A percentile compares a stretch with the other conserved stretches of the same genome.
These are phyloP conservation scores for Henckelia pumila DNA, from an alignment of 257 asterid genomes.

Conservation along the genomic window DNA sequence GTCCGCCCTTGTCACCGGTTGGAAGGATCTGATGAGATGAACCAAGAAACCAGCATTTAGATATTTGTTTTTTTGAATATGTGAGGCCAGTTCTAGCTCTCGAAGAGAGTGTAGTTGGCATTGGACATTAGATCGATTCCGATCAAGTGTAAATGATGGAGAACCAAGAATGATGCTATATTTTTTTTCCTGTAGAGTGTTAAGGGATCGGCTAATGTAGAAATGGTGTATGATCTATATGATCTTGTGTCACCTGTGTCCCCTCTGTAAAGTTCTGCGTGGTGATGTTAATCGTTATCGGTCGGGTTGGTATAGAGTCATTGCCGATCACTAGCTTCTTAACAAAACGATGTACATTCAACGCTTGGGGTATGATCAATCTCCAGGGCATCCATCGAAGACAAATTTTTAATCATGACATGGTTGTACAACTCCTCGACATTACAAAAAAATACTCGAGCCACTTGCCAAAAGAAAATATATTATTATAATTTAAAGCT, in stretches of 20 bases:
- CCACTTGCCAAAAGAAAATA: too few relatives aligned
- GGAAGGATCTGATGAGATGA: constrained; percentile 59
- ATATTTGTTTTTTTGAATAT: constrained; percentile 19
- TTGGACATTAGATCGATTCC: too few relatives aligned
- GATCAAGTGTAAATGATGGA: neutral
- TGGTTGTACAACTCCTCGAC: too few relatives aligned
- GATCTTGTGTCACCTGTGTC: constrained; percentile 23
- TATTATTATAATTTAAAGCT: too few relatives aligned
- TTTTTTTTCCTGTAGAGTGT: constrained; percentile 15
- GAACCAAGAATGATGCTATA: constrained; percentile 9
- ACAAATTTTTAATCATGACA: too few relatives aligned
- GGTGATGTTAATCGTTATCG: constrained; percentile 16
- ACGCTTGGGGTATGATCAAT: too few relatives aligned
- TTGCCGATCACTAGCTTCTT: constrained; percentile 3
- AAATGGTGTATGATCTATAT: constrained; percentile 12
- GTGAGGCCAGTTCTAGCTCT: constrained; percentile 27
- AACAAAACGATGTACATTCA: neutral
- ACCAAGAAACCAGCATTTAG: constrained; percentile 6
- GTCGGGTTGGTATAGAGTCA: neutral
- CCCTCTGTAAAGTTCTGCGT: constrained; percentile 24
- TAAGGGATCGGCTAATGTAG: constrained; percentile 25
- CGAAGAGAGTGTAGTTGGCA: constrained; percentile 31
- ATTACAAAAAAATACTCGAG: too few relatives aligned
- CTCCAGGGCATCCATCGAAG: too few relatives aligned
- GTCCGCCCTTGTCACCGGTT: constrained; percentile 89